These are phyloP conservation scores for Hypoxylon sp. DNA, from an alignment of 2,329 filamentous ascomycete genomes.

Conservation along the genomic window DNA sequence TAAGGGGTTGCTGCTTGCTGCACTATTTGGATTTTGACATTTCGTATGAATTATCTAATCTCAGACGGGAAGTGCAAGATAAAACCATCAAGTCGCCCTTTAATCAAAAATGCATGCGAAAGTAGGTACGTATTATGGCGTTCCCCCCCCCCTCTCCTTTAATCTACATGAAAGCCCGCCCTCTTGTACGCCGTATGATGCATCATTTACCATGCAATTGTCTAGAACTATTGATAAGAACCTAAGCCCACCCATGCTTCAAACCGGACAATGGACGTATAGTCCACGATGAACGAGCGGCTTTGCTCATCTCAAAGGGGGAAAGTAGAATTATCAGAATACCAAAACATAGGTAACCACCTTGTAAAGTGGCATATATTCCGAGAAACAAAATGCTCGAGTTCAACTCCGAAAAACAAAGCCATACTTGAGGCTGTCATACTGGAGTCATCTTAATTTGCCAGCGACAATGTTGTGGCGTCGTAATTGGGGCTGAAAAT, in stretches of 20 bases:
- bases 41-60: neutral
- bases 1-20: neutral
- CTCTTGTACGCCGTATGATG: constrained; percentile 44
- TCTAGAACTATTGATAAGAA: constrained; percentile 34
- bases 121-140: constrained; percentile 23
- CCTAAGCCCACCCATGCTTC: constrained; percentile 13
- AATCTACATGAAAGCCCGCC: constrained; percentile 33
- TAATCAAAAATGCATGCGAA: constrained; percentile 14
- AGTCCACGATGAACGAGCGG: constrained; percentile 10
- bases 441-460: neutral
- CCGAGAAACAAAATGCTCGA: neutral
- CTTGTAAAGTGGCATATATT: constrained; percentile 8
- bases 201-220: constrained; percentile 49
- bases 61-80: neutral
- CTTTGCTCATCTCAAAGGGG: constrained; percentile 5
- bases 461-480: neutral
- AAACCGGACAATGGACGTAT: constrained; percentile 2
- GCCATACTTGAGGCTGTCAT: neutral
- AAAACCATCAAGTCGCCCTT: neutral
- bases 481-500: constrained; percentile 9
- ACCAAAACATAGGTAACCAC: constrained; percentile 16
- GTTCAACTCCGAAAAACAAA: neutral
- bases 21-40: neutral
- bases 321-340: neutral
- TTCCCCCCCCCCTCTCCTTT: constrained; percentile 20